Conservation (phyloP, 1,139 yeast species). For the Debaryomyces udenii region DNA sequence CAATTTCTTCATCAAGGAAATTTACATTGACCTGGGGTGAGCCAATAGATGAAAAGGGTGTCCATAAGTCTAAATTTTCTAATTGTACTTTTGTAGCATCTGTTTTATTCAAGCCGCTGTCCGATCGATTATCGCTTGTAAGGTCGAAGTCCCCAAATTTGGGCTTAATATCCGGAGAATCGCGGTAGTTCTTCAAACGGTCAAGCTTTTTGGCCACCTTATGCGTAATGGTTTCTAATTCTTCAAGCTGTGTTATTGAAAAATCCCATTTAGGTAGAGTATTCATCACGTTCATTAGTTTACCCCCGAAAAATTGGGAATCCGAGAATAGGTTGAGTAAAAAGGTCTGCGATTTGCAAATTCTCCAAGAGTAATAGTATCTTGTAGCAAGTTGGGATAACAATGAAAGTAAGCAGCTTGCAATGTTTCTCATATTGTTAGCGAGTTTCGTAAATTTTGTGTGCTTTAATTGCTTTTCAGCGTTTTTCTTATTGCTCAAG, state of each 20-base stretch:
- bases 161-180: slow-evolving; percentile 14
- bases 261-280: slow-evolving; percentile 22
- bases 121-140: not conserved
- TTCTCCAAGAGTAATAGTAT: slow-evolving; percentile 57
- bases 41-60: slow-evolving; percentile 1
- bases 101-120: not conserved
- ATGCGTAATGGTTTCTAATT: slow-evolving; percentile 19
- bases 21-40: slow-evolving; percentile 3
- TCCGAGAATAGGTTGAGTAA: slow-evolving; percentile 17
- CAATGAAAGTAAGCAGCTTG: slow-evolving; percentile 14
- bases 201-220: slow-evolving; percentile 12
- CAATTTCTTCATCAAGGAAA: slow-evolving; percentile 23
- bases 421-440: slow-evolving; percentile 12
- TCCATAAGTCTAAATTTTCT: slow-evolving; percentile 13
- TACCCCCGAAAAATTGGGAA: not conserved
- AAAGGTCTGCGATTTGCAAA: slow-evolving; percentile 31
- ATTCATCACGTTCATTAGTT: not conserved
- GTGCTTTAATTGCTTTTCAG: slow-evolving; percentile 17
- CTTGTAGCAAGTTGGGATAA: slow-evolving; percentile 28
- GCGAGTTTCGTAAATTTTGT: slow-evolving; percentile 12
- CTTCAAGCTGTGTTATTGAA: slow-evolving; percentile 22
- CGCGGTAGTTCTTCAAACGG: slow-evolving; percentile 16
- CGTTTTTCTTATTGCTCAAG: slow-evolving; percentile 19
- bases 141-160: not conserved
- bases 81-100: not conserved